A percentile compares a stretch with the other conserved stretches of the same genome.
phyloP scores from a whole-genome alignment of 148 eudicot species.

The Suaeda aralocaspica region DNA sequence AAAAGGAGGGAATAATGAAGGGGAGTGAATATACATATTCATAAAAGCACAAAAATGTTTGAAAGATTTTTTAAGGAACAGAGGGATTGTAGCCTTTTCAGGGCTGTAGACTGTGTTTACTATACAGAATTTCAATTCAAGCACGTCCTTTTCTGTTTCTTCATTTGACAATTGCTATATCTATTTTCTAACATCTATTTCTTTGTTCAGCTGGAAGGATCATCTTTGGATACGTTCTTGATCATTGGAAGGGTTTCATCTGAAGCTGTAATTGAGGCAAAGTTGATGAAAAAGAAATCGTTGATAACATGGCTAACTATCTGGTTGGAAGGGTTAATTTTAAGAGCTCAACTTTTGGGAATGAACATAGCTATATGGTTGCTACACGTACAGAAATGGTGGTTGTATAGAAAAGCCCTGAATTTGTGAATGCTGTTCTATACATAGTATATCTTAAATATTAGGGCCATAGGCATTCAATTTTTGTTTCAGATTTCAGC shows the following conservation, averaged over 20 bases:
- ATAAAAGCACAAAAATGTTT: too few species aligned
- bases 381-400: conserved; percentile 38
- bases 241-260: conserved; percentile 92
- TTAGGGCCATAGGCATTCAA: neutral
- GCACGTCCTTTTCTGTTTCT: neutral
- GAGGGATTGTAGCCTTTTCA: too few species aligned
- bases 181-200: neutral
- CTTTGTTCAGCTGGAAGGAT: conserved; percentile 55
- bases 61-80: too few species aligned
- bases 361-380: conserved; percentile 75
- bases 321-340: conserved; percentile 54
- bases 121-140: too few species aligned
- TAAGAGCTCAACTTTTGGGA: conserved; percentile 62
- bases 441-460: neutral
- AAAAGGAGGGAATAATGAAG: too few species aligned
- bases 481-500: conserved; percentile 11
- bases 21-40: too few species aligned
- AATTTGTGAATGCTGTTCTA: conserved; percentile 15
- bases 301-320: conserved; percentile 39
- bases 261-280: conserved; percentile 72
- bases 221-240: conserved; percentile 76
- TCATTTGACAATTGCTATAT: neutral
- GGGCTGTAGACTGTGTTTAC: too few species aligned
- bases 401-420: conserved; percentile 27
- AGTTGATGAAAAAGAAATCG: conserved; percentile 45